Evolutionary conservation across 1,139 yeast species (phyloP).

Genomic region (Taphrina deformans): DNA sequence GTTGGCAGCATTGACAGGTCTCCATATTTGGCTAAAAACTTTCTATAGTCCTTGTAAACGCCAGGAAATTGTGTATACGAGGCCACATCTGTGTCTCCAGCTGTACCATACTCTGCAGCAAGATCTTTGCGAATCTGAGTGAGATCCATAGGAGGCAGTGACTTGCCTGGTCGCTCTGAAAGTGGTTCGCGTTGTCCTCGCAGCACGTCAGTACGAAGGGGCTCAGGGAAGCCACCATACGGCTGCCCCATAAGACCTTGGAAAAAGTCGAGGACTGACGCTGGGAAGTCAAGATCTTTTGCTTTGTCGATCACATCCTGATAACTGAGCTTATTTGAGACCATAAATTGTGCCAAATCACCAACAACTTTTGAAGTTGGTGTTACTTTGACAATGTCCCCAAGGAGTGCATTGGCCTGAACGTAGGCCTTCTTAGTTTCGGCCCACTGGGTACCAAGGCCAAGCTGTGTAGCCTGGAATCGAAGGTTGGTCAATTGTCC

Average conservation of each 20-base stretch:
- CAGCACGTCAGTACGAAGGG: constrained; percentile 84
- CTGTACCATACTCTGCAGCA: constrained; percentile 53
- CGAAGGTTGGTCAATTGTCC: constrained; percentile 96
- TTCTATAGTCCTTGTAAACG: constrained; percentile 85
- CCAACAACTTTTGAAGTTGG: constrained; percentile 99
- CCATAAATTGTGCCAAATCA: constrained; percentile 98
- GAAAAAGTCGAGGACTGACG: constrained; percentile 93
- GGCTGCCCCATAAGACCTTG: constrained; percentile 99
- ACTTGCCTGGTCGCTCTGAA: constrained; percentile 85
- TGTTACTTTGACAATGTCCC: constrained; percentile 96
- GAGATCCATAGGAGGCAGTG: constrained; percentile 78
- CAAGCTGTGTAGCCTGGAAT: constrained; percentile 99
- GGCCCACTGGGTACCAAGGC: constrained; percentile 92
- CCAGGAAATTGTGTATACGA: constrained; percentile 97
- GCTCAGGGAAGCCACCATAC: constrained; percentile 99
- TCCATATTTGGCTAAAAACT: constrained; percentile 74
- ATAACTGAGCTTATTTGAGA: constrained; percentile 79
- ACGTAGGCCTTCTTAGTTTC: constrained; percentile 92
- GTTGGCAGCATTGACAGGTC: constrained; percentile 94
- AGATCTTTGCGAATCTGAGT: constrained; percentile 69
- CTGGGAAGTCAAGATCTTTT: constrained; percentile 92
- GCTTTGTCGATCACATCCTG: constrained; percentile 89
- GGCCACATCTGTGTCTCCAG: constrained; percentile 86
- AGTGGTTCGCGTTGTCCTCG: constrained; percentile 88
- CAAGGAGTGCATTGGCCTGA: constrained; percentile 83